Evolutionary conservation across 129 eudicot genomes (phyloP).

Genomic region (Helianthus tuberosus): DNA sequence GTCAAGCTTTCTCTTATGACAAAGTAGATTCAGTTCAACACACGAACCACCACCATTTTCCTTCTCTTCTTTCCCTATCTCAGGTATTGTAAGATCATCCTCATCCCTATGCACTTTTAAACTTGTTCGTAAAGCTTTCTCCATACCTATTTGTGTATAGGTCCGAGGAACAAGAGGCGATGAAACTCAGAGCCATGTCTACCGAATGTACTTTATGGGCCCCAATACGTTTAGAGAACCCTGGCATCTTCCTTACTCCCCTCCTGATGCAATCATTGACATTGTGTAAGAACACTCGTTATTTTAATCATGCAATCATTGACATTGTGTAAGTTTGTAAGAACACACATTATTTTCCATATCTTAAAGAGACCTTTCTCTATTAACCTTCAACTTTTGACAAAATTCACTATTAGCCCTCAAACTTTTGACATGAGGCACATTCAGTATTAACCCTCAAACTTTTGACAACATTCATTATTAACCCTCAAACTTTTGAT

Average conservation of each 20-base stretch:
- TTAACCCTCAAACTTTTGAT: no score
- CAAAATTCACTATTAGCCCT: no score
- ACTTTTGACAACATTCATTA: no score
- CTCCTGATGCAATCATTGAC: slow-evolving; percentile 73
- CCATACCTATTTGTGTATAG: slow-evolving; percentile 27
- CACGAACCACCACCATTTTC: slow-evolving; percentile 62
- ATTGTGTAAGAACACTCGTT: slow-evolving; percentile 65
- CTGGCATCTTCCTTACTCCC: slow-evolving; percentile 95
- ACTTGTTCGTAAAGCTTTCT: background rate
- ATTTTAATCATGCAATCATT: background rate
- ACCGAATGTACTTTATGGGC: slow-evolving; percentile 93
- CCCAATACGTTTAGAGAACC: slow-evolving; percentile 95
- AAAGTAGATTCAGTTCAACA: slow-evolving; percentile 49
- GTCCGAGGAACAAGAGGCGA: slow-evolving; percentile 86
- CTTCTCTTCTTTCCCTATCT: slow-evolving; percentile 89
- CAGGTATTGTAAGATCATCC: slow-evolving; percentile 53
- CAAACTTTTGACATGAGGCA: no score
- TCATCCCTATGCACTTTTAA: background rate
- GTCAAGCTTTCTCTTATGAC: slow-evolving; percentile 51
- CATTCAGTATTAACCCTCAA: no score
- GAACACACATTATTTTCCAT: no score
- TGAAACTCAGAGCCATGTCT: slow-evolving; percentile 83
- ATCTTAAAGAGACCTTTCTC: no score
- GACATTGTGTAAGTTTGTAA: no score
- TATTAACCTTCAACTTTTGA: no score